These are phyloP conservation scores for Acephala macrosclerotiorum DNA, from an alignment of 2,329 filamentous ascomycete species.

Conservation along the genomic window DNA sequence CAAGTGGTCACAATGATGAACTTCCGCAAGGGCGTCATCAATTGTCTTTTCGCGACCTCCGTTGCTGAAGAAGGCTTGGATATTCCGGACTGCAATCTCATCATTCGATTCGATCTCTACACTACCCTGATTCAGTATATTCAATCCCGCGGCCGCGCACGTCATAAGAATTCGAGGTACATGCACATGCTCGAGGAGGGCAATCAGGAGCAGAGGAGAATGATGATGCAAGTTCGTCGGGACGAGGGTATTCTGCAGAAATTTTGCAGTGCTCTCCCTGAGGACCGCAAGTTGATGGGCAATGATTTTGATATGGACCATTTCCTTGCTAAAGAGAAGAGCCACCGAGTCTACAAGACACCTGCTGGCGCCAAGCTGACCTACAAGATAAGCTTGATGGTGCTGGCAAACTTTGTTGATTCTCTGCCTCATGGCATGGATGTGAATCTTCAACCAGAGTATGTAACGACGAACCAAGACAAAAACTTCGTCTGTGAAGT, in stretches of 20 bases:
- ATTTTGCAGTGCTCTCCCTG: conserved; percentile 79
- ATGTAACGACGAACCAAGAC: conserved; percentile 63
- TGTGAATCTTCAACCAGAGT: conserved; percentile 56
- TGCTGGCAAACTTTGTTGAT: conserved; percentile 77
- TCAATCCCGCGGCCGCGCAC: conserved; percentile 87
- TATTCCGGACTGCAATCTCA: conserved; percentile 71
- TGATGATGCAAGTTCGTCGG: conserved; percentile 64
- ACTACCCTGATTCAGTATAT: conserved; percentile 93
- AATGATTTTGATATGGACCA: conserved; percentile 63
- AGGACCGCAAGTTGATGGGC: conserved; percentile 73
- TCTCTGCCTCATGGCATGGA: conserved; percentile 63
- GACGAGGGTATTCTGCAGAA: conserved; percentile 71
- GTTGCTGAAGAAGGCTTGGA: conserved; percentile 74
- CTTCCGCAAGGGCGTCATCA: conserved; percentile 64
- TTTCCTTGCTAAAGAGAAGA: conserved; percentile 57
- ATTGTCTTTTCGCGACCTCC: conserved; percentile 72
- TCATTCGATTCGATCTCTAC: conserved; percentile 85
- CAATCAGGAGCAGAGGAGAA: conserved; percentile 66
- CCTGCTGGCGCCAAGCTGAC: conserved; percentile 80
- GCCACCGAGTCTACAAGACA: conserved; percentile 59
- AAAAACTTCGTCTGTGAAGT: conserved; percentile 79
- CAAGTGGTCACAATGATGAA: conserved; percentile 78
- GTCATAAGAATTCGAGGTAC: conserved; percentile 79
- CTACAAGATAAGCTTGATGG: conserved; percentile 74
- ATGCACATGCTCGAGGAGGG: conserved; percentile 81